Evolutionary conservation across 1,284 basidiomycete genomes (phyloP), one percentile per base, ranked within the genome.

Genomic region (Veloboletus limbatus): DNA sequence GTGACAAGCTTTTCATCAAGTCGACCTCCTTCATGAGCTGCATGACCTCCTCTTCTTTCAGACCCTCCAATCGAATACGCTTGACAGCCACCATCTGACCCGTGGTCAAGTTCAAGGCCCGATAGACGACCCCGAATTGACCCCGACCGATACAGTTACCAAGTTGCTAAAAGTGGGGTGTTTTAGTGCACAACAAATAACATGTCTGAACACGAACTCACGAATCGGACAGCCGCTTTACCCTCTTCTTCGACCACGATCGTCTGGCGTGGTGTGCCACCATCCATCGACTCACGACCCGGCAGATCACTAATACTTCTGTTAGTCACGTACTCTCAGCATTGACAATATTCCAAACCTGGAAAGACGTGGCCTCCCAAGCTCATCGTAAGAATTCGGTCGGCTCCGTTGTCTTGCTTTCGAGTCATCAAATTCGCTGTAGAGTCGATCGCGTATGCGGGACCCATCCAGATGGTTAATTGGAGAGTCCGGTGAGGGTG

Each of bases 1-100:
- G 94, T 4, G 82, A 82, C 27, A 97, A 70, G 39, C 87, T 79
- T 73, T 94, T 92, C 54, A 97, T 79, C 24, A 97, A 71, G 59
- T 94, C 89, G 14, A 97, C 93, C 68, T 97, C 93, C 52, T 79
- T 78, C 88, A 94, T 96, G 35, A 97, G 77, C 64, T 92, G 86
- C 47, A 76, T 79, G 24, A 95, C 84, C 59, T 92, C 88, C 24
- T 87, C 85, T 62, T 93, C 89, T 65, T 88, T 86, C 58, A 92
- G 71, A 7, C 92, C 93, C 36, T 90, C 86, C 38, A 97, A 72
- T 40, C 86, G 77, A 59, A 97, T 95, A 16, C 92, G 85, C 70
- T 97, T 97, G 49, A 97, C 91, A 17, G 94, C 94, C 17, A 95
- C 92, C 81, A 92, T 94, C 68, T 95, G 90, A 25, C 92, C 95